Percentiles rank a stretch among this genome's conserved stretches.
Conservation (phyloP, 202 grass and related monocot genomes). For the Bolboschoenoplectus hybrid region DNA sequence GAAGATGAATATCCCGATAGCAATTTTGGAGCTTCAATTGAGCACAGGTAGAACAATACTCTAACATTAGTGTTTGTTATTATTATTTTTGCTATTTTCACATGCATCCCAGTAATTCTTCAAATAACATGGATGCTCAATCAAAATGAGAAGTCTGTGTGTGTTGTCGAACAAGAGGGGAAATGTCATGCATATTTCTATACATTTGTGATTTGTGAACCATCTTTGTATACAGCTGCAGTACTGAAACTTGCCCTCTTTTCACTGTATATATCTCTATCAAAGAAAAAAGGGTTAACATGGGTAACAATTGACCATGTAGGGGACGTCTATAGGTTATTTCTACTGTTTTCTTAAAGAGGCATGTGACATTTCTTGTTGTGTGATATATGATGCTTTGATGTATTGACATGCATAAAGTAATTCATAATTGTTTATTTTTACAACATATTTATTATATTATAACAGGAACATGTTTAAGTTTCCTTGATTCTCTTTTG, state of each 20-base stretch:
- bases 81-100: neutral
- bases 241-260: neutral
- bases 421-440: neutral
- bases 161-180: neutral
- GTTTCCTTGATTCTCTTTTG: slow-evolving; percentile 28
- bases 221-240: neutral
- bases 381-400: neutral
- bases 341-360: neutral
- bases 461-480: neutral
- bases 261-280: slow-evolving; percentile 6
- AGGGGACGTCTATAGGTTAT: neutral
- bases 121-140: neutral
- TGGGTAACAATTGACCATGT: neutral
- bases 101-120: neutral
- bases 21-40: slow-evolving; percentile 56
- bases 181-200: neutral
- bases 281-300: neutral
- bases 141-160: neutral
- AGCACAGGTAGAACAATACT: slow-evolving; percentile 54
- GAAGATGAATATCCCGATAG: slow-evolving; percentile 62
- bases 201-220: slow-evolving; percentile 23
- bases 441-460: neutral
- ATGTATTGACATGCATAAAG: neutral
- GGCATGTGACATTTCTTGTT: neutral
- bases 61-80: slow-evolving; percentile 2